Percentiles rank a stretch among this genome's conserved stretches.
Evolutionary conservation across 148 eudicot genomes (phyloP).

Genomic region (Linanthus parryae): DNA sequence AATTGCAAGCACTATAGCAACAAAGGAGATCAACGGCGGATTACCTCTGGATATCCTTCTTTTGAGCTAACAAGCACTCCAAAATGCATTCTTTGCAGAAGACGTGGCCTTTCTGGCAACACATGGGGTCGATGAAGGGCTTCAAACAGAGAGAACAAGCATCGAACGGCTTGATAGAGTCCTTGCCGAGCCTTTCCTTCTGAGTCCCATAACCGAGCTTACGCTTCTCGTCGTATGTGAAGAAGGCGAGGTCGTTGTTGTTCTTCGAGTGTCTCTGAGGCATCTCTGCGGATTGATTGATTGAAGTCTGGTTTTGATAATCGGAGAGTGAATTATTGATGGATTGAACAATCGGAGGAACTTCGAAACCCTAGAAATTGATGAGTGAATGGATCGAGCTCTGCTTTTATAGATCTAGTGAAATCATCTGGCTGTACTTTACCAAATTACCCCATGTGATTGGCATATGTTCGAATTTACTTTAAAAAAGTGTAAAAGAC

Average conservation of each 20-base stretch:
- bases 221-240: constrained; percentile 91
- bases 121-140: constrained; percentile 71
- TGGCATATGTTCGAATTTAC: too few species aligned
- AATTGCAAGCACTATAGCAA: too few species aligned
- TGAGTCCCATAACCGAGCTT: constrained; percentile 94
- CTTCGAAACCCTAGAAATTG: too few species aligned
- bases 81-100: constrained; percentile 91
- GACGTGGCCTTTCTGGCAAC: constrained; percentile 82
- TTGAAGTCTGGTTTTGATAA: too few species aligned
- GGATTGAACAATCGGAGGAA: too few species aligned
- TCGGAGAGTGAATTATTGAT: too few species aligned
- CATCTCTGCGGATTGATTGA: too few species aligned
- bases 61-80: constrained; percentile 86
- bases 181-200: constrained; percentile 82
- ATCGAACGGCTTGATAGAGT: constrained; percentile 90
- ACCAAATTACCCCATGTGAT: too few species aligned
- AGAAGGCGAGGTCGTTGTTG: constrained; percentile 16
- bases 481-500: too few species aligned
- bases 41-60: constrained; percentile 87
- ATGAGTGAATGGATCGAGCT: too few species aligned
- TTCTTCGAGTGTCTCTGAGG: constrained; percentile 97
- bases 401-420: too few species aligned
- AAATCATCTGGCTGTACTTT: too few species aligned
- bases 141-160: constrained; percentile 83
- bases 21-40: not conserved